Conservation (phyloP, 768 basidiomycete genomes). For the Panus rudis region DNA sequence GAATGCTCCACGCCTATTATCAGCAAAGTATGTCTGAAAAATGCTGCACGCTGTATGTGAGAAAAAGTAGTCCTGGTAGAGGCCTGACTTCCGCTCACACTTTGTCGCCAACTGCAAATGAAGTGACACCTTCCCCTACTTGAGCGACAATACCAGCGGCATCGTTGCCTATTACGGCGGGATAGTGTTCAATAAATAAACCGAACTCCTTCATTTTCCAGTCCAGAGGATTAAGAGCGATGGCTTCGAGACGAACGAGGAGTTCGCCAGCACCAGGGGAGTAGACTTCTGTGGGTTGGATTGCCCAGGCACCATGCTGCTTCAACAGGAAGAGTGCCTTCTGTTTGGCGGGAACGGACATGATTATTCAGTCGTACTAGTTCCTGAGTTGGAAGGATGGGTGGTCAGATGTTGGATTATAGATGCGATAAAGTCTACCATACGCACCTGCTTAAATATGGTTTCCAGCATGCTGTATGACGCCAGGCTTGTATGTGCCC, state of each 20-base stretch:
- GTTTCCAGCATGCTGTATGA: no score
- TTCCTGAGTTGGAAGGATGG: no score
- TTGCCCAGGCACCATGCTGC: not conserved
- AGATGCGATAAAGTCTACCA: no score
- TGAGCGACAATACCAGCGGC: conserved; percentile 21
- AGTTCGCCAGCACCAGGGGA: conserved; percentile 4
- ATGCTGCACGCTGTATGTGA: not conserved
- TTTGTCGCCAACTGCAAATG: conserved; percentile 24
- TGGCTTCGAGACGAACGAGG: conserved; percentile 2
- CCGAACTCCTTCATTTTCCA: conserved; percentile 11
- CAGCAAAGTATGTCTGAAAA: no score
- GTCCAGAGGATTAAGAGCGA: conserved; percentile 4
- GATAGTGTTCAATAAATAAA: conserved; percentile 16
- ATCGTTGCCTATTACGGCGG: conserved; percentile 18
- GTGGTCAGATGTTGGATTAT: no score
- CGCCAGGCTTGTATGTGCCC: no score
- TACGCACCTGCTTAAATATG: no score
- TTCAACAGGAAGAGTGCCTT: conserved; percentile 9
- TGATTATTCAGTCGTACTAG: no score
- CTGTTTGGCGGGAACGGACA: conserved; percentile 5
- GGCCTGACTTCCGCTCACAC: conserved; percentile 14
- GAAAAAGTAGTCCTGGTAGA: not conserved
- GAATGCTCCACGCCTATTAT: conserved; percentile 11
- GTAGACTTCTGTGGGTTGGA: not conserved
- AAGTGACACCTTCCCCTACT: conserved; percentile 22